A percentile compares a stretch with the other conserved stretches of the same genome.
Conservation (phyloP, 2,329 filamentous ascomycete genomes). For the Claviceps maximensis region DNA sequence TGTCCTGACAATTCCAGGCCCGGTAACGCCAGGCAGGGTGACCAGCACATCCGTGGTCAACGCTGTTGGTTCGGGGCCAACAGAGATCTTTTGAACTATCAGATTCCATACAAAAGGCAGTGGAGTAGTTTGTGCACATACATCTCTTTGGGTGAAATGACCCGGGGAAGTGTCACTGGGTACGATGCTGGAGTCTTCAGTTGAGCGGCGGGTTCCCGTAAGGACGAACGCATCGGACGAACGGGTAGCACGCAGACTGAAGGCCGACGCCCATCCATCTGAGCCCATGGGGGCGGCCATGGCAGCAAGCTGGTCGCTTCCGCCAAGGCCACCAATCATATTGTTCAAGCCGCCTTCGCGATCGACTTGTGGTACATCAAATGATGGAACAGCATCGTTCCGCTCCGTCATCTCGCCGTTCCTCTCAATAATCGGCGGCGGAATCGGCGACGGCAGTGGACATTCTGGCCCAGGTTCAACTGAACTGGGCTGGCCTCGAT, state of each 20-base stretch:
- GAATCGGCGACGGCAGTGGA: conserved; percentile 1
- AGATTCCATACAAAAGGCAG: conserved; percentile 4
- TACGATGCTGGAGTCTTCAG: neutral
- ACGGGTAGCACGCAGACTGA: neutral
- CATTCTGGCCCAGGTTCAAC: conserved; percentile 4
- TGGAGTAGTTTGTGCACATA: conserved; percentile 5
- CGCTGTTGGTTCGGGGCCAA: conserved; percentile 4
- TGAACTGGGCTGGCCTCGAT: conserved; percentile 3
- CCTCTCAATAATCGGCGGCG: neutral
- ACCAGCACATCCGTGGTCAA: neutral
- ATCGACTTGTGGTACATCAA: neutral
- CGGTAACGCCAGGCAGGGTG: neutral
- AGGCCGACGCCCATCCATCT: neutral
- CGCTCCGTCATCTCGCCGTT: neutral
- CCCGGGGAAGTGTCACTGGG: neutral
- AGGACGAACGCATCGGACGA: neutral
- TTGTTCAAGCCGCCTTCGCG: neutral
- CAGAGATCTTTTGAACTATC: conserved; percentile 10
- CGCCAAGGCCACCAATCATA: neutral
- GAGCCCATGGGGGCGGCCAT: neutral
- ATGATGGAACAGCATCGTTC: neutral
- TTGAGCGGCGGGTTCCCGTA: neutral
- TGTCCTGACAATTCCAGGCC: neutral
- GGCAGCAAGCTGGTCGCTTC: neutral
- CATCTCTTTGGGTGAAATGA: conserved; percentile 5